These are phyloP conservation scores for Fusarium camptoceras DNA, from an alignment of 2,329 filamentous ascomycete species.

Conservation along the genomic window DNA sequence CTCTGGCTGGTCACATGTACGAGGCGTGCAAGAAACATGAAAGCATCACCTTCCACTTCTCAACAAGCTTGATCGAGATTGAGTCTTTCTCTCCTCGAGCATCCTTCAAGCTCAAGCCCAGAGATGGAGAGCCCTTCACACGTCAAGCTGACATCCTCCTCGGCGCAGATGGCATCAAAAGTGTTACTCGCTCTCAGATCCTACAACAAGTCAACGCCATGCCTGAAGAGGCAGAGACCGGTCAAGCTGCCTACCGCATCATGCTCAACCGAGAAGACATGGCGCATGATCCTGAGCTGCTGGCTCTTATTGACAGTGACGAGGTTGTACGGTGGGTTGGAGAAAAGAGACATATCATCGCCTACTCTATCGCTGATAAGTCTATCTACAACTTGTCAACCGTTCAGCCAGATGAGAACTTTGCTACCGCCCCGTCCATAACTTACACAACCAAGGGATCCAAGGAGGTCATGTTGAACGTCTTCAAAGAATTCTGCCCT, in stretches of 20 bases:
- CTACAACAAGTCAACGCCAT: slow-evolving; percentile 63
- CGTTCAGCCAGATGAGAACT: slow-evolving; percentile 69
- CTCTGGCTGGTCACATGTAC: slow-evolving; percentile 76
- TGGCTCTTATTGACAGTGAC: slow-evolving; percentile 67
- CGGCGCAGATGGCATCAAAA: slow-evolving; percentile 67
- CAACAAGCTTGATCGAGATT: slow-evolving; percentile 45
- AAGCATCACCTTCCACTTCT: slow-evolving; percentile 75
- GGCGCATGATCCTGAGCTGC: slow-evolving; percentile 73
- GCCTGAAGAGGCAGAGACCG: slow-evolving; percentile 60
- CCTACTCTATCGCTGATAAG: slow-evolving; percentile 72
- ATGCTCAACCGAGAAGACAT: slow-evolving; percentile 68
- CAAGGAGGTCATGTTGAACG: slow-evolving; percentile 69
- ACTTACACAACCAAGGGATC: slow-evolving; percentile 73
- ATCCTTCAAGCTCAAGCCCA: slow-evolving; percentile 36
- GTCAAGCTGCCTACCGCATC: slow-evolving; percentile 66
- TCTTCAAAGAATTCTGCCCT: slow-evolving; percentile 71
- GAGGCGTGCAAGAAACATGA: slow-evolving; percentile 73
- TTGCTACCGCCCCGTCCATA: slow-evolving; percentile 58
- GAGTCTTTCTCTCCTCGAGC: slow-evolving; percentile 40
- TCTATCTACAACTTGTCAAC: slow-evolving; percentile 75
- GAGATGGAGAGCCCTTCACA: slow-evolving; percentile 27
- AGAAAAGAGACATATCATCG: slow-evolving; percentile 74
- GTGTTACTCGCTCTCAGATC: slow-evolving; percentile 60
- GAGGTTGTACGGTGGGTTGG: slow-evolving; percentile 73
- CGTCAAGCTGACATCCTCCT: slow-evolving; percentile 62